Evolutionary conservation across 805 yeast genomes (phyloP).

Genomic region (Ogataea naganishii): DNA sequence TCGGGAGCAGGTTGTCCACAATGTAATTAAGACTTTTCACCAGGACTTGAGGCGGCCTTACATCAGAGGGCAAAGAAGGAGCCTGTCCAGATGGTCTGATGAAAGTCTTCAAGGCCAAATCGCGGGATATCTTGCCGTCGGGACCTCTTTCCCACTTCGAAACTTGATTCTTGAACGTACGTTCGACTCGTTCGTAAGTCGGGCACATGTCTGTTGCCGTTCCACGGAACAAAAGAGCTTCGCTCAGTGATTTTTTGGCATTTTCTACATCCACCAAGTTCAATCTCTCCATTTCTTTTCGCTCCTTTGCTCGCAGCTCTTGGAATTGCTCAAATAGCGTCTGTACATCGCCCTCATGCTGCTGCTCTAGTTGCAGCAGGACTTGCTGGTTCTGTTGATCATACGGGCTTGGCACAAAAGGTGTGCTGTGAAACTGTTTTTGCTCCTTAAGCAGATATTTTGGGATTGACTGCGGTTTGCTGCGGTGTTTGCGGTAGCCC

Average conservation of each 20-base stretch:
- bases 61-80: conserved; percentile 96
- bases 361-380: conserved; percentile 44
- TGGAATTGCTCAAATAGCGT: conserved; percentile 70
- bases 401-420: conserved; percentile 44
- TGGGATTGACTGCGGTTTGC: conserved; percentile 15
- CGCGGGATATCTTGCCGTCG: conserved; percentile 44
- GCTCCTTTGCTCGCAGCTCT: conserved; percentile 63
- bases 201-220: conserved; percentile 95
- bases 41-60: conserved; percentile 80
- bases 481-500: conserved; percentile 18
- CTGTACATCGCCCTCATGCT: conserved; percentile 44
- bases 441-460: conserved; percentile 23
- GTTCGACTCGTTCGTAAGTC: conserved; percentile 77
- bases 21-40: conserved; percentile 62
- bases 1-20: conserved; percentile 50
- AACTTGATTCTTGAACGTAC: conserved; percentile 83
- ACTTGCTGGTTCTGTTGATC: conserved; percentile 63
- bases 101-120: conserved; percentile 78
- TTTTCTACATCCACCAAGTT: conserved; percentile 88
- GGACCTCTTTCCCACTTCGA: conserved; percentile 68
- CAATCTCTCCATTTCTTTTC: conserved; percentile 66
- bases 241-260: conserved; percentile 69
- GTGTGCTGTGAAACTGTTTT: conserved; percentile 25
- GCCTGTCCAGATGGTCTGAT: conserved; percentile 98
- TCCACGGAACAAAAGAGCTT: conserved; percentile 84